Conservation (phyloP, 257 asterid species). For the Rehmannia glutinosa region DNA sequence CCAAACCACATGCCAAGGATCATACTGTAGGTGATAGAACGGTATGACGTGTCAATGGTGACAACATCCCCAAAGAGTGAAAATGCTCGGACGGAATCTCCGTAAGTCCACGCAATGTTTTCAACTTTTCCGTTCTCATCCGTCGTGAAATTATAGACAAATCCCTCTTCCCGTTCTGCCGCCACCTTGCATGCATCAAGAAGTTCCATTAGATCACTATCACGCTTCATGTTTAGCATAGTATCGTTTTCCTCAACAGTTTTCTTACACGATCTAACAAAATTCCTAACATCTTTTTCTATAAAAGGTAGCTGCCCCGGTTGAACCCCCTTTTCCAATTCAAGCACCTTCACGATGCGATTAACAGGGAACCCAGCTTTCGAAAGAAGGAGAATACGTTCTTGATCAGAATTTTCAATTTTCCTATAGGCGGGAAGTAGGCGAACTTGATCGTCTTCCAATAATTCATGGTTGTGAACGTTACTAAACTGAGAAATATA, state of each 20-base stretch:
- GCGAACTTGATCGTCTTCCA: constrained; percentile 71
- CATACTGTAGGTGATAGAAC: constrained; percentile 47
- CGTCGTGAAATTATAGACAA: constrained; percentile 44
- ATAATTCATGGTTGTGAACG: constrained; percentile 63
- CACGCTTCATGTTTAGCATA: constrained; percentile 46
- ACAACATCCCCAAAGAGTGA: constrained; percentile 55
- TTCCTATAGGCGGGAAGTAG: constrained; percentile 65
- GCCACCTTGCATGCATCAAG: constrained; percentile 51
- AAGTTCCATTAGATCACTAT: constrained; percentile 51
- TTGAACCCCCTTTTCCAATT: constrained; percentile 60
- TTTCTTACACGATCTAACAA: constrained; percentile 53
- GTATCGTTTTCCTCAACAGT: constrained; percentile 56
- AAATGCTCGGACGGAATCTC: constrained; percentile 48
- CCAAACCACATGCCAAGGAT: constrained; percentile 66
- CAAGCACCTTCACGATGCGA: constrained; percentile 60
- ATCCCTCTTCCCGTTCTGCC: constrained; percentile 43
- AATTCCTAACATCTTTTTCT: constrained; percentile 71
- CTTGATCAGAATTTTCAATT: constrained; percentile 58
- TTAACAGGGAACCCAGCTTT: constrained; percentile 69
- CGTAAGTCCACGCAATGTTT: constrained; percentile 63
- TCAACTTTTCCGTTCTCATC: constrained; percentile 55
- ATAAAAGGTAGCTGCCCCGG: constrained; percentile 60
- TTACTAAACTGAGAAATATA: constrained; percentile 63
- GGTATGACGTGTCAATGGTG: constrained; percentile 53
- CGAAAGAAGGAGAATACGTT: constrained; percentile 58